Conservation (phyloP, 495 filamentous ascomycete genomes). For the Aspergillus indologenus region DNA sequence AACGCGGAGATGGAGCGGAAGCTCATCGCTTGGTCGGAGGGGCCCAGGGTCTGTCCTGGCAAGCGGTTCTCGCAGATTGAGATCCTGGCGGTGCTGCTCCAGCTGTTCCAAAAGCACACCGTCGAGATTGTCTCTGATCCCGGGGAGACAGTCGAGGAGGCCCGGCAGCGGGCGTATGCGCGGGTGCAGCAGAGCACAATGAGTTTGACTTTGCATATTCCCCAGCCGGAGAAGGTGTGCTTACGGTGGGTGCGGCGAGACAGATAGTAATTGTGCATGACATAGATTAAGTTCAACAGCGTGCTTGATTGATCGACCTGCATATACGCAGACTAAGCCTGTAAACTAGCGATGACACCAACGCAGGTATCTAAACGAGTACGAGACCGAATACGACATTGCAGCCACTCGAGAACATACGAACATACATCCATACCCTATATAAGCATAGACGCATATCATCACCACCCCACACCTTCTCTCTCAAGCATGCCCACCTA, state of each 20-base stretch:
- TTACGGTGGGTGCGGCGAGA: constrained; percentile 1
- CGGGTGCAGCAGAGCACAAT: constrained; percentile 2
- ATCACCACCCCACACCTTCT: no score
- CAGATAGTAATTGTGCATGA: no score
- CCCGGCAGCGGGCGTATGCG: not conserved
- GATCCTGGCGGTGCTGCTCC: constrained; percentile 6
- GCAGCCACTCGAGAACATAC: no score
- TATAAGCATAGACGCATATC: no score
- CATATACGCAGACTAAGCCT: no score
- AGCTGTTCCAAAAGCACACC: constrained; percentile 3
- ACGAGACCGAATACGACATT: not conserved
- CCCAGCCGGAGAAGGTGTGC: not conserved
- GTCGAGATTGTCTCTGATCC: constrained; percentile 4
- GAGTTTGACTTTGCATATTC: constrained; percentile 10
- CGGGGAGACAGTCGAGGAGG: constrained; percentile 1
- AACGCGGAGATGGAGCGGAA: not conserved
- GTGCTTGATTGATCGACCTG: no score
- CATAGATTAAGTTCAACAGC: no score
- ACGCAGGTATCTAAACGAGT: not conserved
- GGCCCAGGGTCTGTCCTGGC: constrained; percentile 11
- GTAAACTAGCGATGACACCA: not conserved
- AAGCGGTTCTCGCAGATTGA: constrained; percentile 13
- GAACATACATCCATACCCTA: no score
- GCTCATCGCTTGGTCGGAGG: constrained; percentile 9
- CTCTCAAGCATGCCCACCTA: not conserved